A percentile compares a stretch with the other conserved stretches of the same genome.
These are phyloP conservation scores for Cercospora beticola DNA, from an alignment of 2,329 filamentous ascomycete species.

Conservation along the genomic window DNA sequence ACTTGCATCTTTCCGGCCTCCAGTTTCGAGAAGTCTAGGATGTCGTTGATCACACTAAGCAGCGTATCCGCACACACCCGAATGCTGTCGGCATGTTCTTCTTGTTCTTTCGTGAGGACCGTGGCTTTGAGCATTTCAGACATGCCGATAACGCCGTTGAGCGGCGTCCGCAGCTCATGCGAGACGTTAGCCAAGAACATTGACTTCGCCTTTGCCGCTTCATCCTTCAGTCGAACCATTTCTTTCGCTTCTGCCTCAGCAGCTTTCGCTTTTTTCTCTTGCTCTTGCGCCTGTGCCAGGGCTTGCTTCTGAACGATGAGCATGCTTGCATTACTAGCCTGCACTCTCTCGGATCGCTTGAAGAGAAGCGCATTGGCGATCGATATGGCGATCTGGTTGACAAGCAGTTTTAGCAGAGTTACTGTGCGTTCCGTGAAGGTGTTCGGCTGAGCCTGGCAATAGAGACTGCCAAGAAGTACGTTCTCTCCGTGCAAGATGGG, in stretches of 20 bases:
- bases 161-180: conserved; percentile 58
- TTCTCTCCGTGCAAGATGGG: conserved; percentile 73
- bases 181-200: conserved; percentile 65
- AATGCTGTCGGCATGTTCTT: conserved; percentile 63
- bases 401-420: conserved; percentile 61
- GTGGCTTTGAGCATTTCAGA: conserved; percentile 62
- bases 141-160: conserved; percentile 58
- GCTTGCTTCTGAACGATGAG: conserved; percentile 73
- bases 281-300: conserved; percentile 67
- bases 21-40: conserved; percentile 54
- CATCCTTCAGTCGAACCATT: conserved; percentile 78
- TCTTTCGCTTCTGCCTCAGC: conserved; percentile 74
- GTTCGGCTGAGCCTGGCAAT: conserved; percentile 71
- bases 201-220: conserved; percentile 78
- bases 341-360: conserved; percentile 71
- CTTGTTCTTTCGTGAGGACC: conserved; percentile 56
- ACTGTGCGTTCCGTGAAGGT: conserved; percentile 70
- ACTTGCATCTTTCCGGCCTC: conserved; percentile 59
- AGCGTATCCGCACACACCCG: conserved; percentile 61
- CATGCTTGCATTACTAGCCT: conserved; percentile 75
- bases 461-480: conserved; percentile 69
- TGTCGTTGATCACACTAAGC: conserved; percentile 54
- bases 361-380: conserved; percentile 64
- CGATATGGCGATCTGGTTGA: conserved; percentile 72
- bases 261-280: conserved; percentile 72